phyloP scores from a whole-genome alignment of 2,329 filamentous ascomycete genomes.

The Colletotrichum sp. region DNA sequence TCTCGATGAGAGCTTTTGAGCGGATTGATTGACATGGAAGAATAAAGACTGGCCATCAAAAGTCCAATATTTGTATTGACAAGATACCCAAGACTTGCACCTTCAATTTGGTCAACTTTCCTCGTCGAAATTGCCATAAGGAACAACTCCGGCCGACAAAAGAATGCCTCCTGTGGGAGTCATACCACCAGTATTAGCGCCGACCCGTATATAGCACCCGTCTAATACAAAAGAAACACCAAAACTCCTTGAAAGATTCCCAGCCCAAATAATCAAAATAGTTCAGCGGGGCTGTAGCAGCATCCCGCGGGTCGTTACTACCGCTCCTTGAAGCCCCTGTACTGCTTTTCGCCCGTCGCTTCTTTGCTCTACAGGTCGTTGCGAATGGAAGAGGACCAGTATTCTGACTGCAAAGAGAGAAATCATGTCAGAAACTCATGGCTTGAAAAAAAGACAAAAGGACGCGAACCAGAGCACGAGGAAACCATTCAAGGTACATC shows the following conservation, averaged over 20 bases:
- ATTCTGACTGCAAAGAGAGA: not conserved
- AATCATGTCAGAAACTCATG: not conserved
- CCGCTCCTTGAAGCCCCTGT: not conserved
- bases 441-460: not conserved
- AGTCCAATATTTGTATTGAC: not conserved
- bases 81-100: not conserved
- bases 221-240: not conserved
- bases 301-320: not conserved
- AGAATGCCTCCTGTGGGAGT: not conserved
- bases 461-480: not conserved
- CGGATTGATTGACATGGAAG: not conserved
- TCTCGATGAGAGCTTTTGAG: constrained; percentile 65
- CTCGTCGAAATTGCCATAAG: not conserved
- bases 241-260: not conserved
- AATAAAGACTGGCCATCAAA: not conserved
- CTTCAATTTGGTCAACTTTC: not conserved
- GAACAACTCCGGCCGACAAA: not conserved
- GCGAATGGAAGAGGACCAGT: not conserved
- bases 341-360: not conserved
- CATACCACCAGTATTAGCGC: not conserved
- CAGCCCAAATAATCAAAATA: not conserved
- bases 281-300: not conserved
- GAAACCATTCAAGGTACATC: not conserved
- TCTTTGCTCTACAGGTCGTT: not conserved
- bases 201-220: not conserved